Evolutionary conservation across 768 basidiomycete species (phyloP), one percentile per base, ranked within the genome.

Genomic region (Boletales sp.): DNA sequence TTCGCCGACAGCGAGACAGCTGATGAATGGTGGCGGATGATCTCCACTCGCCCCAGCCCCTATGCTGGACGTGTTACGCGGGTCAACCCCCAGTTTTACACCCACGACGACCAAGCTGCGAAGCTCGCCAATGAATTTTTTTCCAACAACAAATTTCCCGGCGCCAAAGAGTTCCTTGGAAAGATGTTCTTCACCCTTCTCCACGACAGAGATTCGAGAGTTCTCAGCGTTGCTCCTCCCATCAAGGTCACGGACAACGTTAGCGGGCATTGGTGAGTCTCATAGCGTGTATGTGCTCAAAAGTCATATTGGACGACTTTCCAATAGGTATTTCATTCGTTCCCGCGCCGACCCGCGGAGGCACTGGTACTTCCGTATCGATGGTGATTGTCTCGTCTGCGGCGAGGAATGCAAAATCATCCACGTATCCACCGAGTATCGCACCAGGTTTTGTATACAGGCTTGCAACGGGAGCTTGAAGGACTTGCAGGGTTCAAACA

Each of bases 21-120:
- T 30, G 64, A 64, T 40, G 55, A 60, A 15, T 67, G 64, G 63
- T 67, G 55, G 57, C 48, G 63, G n/a, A 40, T 48, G 18, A 46
- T 67, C 18, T 54, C 59, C 19, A 54, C 52, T 27, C 54, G 53
- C 24, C 9, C 51, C 9, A 41, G 50, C n/a, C 50, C 50, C 14
- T 51, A 44, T 17, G 35, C 21, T 39, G 48, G 36, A 30, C n/a
- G 34, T 17, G 37, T 50, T 18, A 24, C 14, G 21, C 48, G 48
- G 9, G 17, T 44, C 17, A 32, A 36, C 24, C 42, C 48, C 15
- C 42, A 50, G 21, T 50, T 50, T 40, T 50, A 50, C 31, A 11
- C 18, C 38, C 49, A 50, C 12, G 13, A 35, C 43, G 30, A 24
- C 24, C 24, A 24, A 24, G 24, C 30, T 15, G n/a, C 7, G 6